Evolutionary conservation across 2,329 filamentous ascomycete genomes (phyloP).

Genomic region (Pseudogymnoascus sp.): DNA sequence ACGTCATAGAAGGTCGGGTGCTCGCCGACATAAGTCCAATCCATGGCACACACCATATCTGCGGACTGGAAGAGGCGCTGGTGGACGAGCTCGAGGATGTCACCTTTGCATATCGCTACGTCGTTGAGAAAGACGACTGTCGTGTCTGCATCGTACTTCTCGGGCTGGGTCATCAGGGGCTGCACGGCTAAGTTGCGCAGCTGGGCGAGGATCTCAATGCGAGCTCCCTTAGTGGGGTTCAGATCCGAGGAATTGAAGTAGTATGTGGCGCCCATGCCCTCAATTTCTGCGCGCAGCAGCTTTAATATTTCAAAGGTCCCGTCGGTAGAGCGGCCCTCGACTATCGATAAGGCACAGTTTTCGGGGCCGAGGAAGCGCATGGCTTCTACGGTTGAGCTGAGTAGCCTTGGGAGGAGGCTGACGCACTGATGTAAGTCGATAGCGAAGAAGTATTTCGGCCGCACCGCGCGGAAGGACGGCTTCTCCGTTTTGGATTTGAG

Average conservation of each 20-base stretch:
- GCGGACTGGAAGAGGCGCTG: constrained; percentile 39
- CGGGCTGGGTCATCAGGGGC: constrained; percentile 30
- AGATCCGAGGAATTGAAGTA: constrained; percentile 34
- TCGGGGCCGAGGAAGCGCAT: constrained; percentile 37
- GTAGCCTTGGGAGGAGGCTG: constrained; percentile 37
- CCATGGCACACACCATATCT: constrained; percentile 50
- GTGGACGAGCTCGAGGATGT: constrained; percentile 47
- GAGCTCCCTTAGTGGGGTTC: constrained; percentile 34
- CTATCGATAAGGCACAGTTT: constrained; percentile 43
- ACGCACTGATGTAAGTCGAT: constrained; percentile 40
- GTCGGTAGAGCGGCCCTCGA: constrained; percentile 48
- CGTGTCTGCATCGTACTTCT: constrained; percentile 26
- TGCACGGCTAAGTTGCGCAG: constrained; percentile 44
- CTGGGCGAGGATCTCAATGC: constrained; percentile 39
- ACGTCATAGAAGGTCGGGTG: constrained; percentile 48
- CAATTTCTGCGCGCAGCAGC: constrained; percentile 32
- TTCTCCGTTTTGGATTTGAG: neutral
- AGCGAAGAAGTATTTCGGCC: constrained; percentile 39
- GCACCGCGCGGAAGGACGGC: neutral
- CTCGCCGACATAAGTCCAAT: constrained; percentile 41
- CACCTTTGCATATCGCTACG: constrained; percentile 42
- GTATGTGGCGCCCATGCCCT: constrained; percentile 33
- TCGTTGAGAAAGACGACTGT: constrained; percentile 46
- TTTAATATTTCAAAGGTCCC: constrained; percentile 43
- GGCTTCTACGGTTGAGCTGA: constrained; percentile 42